phyloP scores from a whole-genome alignment of 164 flowering plant species.

The Amborella trichopoda region DNA sequence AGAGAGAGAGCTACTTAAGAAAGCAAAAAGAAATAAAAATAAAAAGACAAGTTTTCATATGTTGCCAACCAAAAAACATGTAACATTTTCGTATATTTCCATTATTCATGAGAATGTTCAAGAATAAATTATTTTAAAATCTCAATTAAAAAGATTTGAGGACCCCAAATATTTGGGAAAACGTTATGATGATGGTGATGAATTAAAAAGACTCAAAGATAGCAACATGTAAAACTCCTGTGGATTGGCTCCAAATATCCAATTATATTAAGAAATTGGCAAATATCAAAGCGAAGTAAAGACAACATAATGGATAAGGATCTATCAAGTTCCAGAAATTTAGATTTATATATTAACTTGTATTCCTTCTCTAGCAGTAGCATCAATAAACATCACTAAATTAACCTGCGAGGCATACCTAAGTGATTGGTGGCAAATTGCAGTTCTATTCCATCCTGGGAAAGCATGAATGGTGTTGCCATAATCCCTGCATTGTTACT shows the following conservation, averaged over 20 bases:
- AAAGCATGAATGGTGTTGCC: slow-evolving; percentile 54
- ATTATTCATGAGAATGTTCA: too few relatives aligned
- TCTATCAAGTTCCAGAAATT: background rate
- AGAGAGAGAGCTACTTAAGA: too few relatives aligned
- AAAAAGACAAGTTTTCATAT: too few relatives aligned
- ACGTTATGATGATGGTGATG: too few relatives aligned
- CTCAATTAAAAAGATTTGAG: too few relatives aligned
- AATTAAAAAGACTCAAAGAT: too few relatives aligned
- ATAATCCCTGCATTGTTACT: slow-evolving; percentile 31
- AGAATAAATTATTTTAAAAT: too few relatives aligned
- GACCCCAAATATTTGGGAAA: too few relatives aligned
- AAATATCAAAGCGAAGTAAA: background rate
- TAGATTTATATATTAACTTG: background rate
- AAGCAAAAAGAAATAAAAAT: too few relatives aligned
- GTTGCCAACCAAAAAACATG: too few relatives aligned
- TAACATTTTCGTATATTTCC: too few relatives aligned
- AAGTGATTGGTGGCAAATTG: slow-evolving; percentile 76
- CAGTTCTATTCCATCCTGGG: slow-evolving; percentile 54
- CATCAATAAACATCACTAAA: background rate
- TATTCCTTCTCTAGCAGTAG: background rate
- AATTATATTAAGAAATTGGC: background rate
- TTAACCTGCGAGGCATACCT: slow-evolving; percentile 19
- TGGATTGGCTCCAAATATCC: background rate
- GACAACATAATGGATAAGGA: background rate
- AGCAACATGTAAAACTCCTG: background rate